Evolutionary conservation across 306 rosid species (phyloP).

Genomic region (Vigna nakashimae): DNA sequence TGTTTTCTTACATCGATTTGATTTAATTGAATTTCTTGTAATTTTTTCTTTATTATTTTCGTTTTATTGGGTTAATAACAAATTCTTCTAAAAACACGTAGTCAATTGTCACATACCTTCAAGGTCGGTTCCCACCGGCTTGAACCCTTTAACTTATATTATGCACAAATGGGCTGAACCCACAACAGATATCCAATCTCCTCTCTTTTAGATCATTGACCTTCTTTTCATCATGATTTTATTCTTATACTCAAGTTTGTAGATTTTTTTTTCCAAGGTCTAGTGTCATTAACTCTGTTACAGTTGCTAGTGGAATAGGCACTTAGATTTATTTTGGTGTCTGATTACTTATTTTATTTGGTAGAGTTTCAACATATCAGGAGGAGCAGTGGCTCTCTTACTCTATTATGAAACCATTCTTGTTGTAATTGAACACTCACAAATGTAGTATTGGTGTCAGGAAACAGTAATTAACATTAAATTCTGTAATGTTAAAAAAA

Average conservation of each 20-base stretch:
- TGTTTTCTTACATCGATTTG: conserved; percentile 24
- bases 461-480: conserved; percentile 15
- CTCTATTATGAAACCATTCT: not conserved
- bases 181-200: conserved; percentile 14
- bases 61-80: too few relatives aligned
- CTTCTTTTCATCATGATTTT: not conserved
- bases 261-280: not conserved
- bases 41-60: too few relatives aligned
- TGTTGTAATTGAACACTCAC: not conserved
- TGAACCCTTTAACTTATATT: conserved; percentile 10
- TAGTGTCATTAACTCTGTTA: not conserved
- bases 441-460: not conserved
- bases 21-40: not conserved
- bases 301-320: not conserved
- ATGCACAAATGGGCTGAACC: conserved; percentile 3
- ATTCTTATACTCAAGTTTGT: not conserved
- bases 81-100: too few relatives aligned
- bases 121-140: not conserved
- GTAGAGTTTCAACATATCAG: not conserved
- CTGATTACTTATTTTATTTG: not conserved
- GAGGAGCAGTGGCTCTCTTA: not conserved
- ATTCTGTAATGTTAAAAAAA: conserved; percentile 5
- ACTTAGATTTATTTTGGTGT: not conserved
- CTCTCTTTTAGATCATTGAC: conserved; percentile 19
- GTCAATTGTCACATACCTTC: too few relatives aligned